phyloP scores from a whole-genome alignment of 2,329 filamentous ascomycete species.

The Emydomyces testavorans region DNA sequence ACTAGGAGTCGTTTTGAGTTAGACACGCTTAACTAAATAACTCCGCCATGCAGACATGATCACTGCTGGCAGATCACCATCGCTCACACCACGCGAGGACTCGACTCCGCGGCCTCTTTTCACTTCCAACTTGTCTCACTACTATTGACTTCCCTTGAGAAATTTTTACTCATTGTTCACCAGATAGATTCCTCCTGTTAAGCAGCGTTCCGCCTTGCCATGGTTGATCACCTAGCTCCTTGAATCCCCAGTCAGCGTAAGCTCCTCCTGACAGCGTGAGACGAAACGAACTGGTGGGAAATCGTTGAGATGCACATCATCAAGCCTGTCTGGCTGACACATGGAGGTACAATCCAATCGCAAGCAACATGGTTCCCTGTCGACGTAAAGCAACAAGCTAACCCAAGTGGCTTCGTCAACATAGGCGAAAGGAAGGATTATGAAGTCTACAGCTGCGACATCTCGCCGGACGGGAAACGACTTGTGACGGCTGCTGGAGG shows the following conservation, averaged over 20 bases:
- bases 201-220: neutral
- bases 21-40: neutral
- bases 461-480: constrained; percentile 85
- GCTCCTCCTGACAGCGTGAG: neutral
- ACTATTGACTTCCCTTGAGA: neutral
- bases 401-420: constrained; percentile 12
- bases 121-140: neutral
- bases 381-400: neutral
- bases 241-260: neutral
- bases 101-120: neutral
- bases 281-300: neutral
- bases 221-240: neutral
- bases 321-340: constrained; percentile 91
- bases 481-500: constrained; percentile 89
- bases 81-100: neutral
- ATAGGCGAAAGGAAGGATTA: constrained; percentile 92
- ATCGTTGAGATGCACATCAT: constrained; percentile 60
- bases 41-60: neutral
- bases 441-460: constrained; percentile 95
- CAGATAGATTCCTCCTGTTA: no score
- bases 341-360: constrained; percentile 55
- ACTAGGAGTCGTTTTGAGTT: neutral
- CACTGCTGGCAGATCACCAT: neutral
- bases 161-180: no score
- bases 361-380: neutral